A percentile compares a stretch with the other conserved stretches of the same genome.
Evolutionary conservation across 2,329 filamentous ascomycete genomes (phyloP).

Genomic region (Zasmidium angulare): DNA sequence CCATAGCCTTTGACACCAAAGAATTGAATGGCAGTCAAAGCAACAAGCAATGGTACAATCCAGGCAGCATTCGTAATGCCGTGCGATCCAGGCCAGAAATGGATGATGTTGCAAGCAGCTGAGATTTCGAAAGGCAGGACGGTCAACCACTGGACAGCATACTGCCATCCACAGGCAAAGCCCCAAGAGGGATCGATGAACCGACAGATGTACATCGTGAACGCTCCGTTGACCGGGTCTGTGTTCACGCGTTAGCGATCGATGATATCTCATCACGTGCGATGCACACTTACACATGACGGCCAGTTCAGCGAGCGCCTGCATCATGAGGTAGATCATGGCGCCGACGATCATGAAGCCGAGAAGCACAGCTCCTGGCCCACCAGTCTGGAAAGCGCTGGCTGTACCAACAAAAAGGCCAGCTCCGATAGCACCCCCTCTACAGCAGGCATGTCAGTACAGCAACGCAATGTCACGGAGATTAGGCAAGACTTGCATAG

Average conservation of each 20-base stretch:
- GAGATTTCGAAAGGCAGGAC: slow-evolving; percentile 36
- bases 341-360: slow-evolving; percentile 44
- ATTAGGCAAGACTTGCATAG: slow-evolving; percentile 22
- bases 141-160: slow-evolving; percentile 29
- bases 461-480: background rate
- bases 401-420: slow-evolving; percentile 56
- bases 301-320: slow-evolving; percentile 37
- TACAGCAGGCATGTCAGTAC: background rate
- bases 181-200: slow-evolving; percentile 39
- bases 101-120: slow-evolving; percentile 32
- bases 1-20: slow-evolving; percentile 38
- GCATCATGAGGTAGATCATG: slow-evolving; percentile 37
- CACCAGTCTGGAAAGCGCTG: slow-evolving; percentile 47
- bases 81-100: slow-evolving; percentile 30
- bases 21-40: slow-evolving; percentile 31
- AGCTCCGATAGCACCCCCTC: slow-evolving; percentile 46
- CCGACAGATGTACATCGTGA: slow-evolving; percentile 36
- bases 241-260: too few species aligned
- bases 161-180: slow-evolving; percentile 28
- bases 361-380: slow-evolving; percentile 49
- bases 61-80: slow-evolving; percentile 33
- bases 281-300: too few species aligned
- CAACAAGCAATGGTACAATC: slow-evolving; percentile 34
- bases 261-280: too few species aligned
- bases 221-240: slow-evolving; percentile 38